A percentile compares a stretch with the other conserved stretches of the same genome.
These are phyloP conservation scores for Gnaphalium uliginosum DNA, from an alignment of 129 eudicot genomes.

Conservation along the genomic window DNA sequence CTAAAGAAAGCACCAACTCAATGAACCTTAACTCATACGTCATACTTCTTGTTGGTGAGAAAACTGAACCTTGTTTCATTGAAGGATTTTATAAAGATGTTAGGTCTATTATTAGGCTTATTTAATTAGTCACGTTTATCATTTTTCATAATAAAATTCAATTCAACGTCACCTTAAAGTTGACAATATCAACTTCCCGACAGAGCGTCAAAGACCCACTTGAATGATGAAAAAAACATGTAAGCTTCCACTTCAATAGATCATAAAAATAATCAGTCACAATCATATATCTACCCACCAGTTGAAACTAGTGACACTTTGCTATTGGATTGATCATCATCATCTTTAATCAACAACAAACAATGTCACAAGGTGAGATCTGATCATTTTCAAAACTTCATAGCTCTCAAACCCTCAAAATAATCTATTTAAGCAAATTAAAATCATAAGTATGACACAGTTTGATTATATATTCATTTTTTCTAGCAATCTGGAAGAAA, in stretches of 20 bases:
- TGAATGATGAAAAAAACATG: not conserved
- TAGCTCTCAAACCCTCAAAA: not conserved
- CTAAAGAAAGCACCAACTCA: too few relatives aligned
- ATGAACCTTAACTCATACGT: too few relatives aligned
- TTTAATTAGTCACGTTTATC: too few relatives aligned
- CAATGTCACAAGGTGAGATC: not conserved
- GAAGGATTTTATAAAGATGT: too few relatives aligned
- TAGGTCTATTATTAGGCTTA: too few relatives aligned
- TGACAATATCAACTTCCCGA: too few relatives aligned
- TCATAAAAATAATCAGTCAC: not conserved
- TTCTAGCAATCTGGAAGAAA: conserved; percentile 1
- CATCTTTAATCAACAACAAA: not conserved
- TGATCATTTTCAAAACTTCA: not conserved
- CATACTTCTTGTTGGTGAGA: too few relatives aligned
- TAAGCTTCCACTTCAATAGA: not conserved
- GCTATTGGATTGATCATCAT: not conserved
- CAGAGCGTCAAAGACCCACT: not conserved
- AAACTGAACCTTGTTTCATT: not conserved
- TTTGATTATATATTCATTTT: too few relatives aligned
- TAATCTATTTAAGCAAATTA: not conserved
- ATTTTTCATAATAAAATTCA: too few relatives aligned
- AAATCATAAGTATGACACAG: too few relatives aligned
- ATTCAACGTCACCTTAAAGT: too few relatives aligned
- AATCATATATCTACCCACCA: not conserved
- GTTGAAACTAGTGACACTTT: not conserved